These are phyloP conservation scores for Monosporascus sp. DNA, from an alignment of 2,329 filamentous ascomycete species.

Conservation along the genomic window DNA sequence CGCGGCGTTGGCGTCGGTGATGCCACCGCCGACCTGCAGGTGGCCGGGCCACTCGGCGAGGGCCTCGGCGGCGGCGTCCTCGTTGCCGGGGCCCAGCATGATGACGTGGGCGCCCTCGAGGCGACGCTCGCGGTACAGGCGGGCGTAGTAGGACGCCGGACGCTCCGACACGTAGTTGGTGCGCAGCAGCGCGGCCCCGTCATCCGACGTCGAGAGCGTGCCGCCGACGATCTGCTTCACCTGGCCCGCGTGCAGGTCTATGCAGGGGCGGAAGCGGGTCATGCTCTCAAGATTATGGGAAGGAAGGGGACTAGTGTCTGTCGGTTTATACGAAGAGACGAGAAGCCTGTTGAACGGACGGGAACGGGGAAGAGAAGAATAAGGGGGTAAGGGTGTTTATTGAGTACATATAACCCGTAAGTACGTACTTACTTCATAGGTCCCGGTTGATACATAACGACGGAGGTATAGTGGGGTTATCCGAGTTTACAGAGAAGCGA, in stretches of 20 bases:
- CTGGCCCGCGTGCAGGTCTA: constrained; percentile 93
- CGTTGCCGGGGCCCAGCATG: constrained; percentile 88
- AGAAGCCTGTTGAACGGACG: too few relatives aligned
- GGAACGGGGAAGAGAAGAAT: too few relatives aligned
- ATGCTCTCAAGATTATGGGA: constrained; percentile 39
- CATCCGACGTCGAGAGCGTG: constrained; percentile 56
- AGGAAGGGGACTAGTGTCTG: background rate
- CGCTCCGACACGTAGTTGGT: constrained; percentile 91
- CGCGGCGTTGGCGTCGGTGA: constrained; percentile 76
- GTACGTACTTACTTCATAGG: background rate
- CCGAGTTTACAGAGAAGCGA: background rate
- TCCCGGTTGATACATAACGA: background rate
- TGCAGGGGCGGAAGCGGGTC: constrained; percentile 94
- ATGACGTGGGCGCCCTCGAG: constrained; percentile 87
- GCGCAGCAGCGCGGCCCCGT: constrained; percentile 46
- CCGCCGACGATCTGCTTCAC: constrained; percentile 99
- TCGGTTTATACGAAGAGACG: too few relatives aligned
- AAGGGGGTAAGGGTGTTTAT: too few relatives aligned
- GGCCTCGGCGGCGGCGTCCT: constrained; percentile 71
- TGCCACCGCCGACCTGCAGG: constrained; percentile 90
- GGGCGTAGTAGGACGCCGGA: constrained; percentile 74
- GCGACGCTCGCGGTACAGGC: constrained; percentile 69
- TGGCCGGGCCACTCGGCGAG: constrained; percentile 71
- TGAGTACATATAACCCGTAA: background rate
- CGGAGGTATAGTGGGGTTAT: background rate